These are phyloP conservation scores for Penicillium canariense DNA, from an alignment of 495 filamentous ascomycete genomes.

Conservation along the genomic window DNA sequence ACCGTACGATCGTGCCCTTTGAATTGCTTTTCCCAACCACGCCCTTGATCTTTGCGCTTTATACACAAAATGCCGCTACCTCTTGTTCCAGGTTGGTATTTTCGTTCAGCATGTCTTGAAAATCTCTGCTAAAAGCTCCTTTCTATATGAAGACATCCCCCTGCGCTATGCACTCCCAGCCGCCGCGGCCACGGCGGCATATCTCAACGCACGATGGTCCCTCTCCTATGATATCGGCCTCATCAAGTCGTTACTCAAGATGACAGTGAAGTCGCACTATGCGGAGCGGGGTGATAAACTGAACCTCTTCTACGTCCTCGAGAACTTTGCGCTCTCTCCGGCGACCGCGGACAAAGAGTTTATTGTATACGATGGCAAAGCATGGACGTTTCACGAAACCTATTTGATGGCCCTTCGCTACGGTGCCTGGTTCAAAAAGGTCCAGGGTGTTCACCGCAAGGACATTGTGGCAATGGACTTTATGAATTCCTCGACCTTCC, in stretches of 20 bases:
- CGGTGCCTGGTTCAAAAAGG: slow-evolving; percentile 75
- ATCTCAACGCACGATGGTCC: slow-evolving; percentile 72
- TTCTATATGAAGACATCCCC: slow-evolving; percentile 31
- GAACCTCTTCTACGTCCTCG: slow-evolving; percentile 80
- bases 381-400: slow-evolving; percentile 78
- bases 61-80: slow-evolving; percentile 4
- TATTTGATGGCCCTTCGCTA: slow-evolving; percentile 76
- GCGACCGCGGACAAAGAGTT: slow-evolving; percentile 57
- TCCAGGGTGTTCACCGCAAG: slow-evolving; percentile 63
- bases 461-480: slow-evolving; percentile 90
- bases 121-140: background rate
- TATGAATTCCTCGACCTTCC: slow-evolving; percentile 77
- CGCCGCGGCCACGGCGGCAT: slow-evolving; percentile 67
- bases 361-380: slow-evolving; percentile 70
- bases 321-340: slow-evolving; percentile 60
- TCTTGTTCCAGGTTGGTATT: slow-evolving; percentile 13
- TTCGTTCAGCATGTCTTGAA: background rate
- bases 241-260: slow-evolving; percentile 47
- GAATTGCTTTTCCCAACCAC: background rate
- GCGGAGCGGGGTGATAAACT: slow-evolving; percentile 56
- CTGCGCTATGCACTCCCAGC: slow-evolving; percentile 59
- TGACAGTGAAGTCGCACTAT: slow-evolving; percentile 36
- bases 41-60: background rate
- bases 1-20: background rate
- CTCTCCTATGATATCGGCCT: slow-evolving; percentile 64